phyloP scores from a whole-genome alignment of 352 stramenopile genomes.

The Nothophytophthora sp. region DNA sequence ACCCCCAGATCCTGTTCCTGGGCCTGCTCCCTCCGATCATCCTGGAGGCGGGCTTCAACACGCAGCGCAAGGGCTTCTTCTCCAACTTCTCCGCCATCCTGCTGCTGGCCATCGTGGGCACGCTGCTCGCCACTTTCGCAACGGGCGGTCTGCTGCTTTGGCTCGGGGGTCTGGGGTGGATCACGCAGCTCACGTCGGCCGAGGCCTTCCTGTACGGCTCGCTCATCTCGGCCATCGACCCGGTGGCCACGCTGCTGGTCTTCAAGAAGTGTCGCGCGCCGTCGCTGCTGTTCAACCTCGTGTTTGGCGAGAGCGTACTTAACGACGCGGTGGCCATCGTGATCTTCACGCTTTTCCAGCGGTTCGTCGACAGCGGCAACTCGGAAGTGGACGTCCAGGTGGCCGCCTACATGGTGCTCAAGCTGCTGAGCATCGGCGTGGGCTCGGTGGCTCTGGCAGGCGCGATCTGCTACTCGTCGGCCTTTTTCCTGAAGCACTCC shows the following conservation, averaged over 20 bases:
- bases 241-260: constrained; percentile 90
- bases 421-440: constrained; percentile 49
- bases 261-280: constrained; percentile 83
- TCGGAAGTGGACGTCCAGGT: constrained; percentile 39
- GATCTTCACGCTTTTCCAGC: constrained; percentile 71
- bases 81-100: constrained; percentile 50
- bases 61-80: constrained; percentile 64
- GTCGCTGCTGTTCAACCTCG: constrained; percentile 91
- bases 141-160: constrained; percentile 50
- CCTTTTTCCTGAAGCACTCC: constrained; percentile 54
- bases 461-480: constrained; percentile 57
- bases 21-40: constrained; percentile 66
- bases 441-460: constrained; percentile 51
- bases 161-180: constrained; percentile 40
- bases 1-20: constrained; percentile 68
- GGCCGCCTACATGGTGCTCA: constrained; percentile 34
- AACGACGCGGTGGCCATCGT: constrained; percentile 92
- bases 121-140: constrained; percentile 46
- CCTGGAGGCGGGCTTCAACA: constrained; percentile 65
- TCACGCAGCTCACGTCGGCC: constrained; percentile 70
- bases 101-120: constrained; percentile 47
- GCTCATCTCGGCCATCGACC: constrained; percentile 92
- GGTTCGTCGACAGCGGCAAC: constrained; percentile 55
- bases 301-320: constrained; percentile 92
- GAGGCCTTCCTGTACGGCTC: constrained; percentile 91